Percentiles rank a stretch among this genome's conserved stretches.
Evolutionary conservation across 768 basidiomycete genomes (phyloP).

Genomic region (Tricholoma saponaceum): DNA sequence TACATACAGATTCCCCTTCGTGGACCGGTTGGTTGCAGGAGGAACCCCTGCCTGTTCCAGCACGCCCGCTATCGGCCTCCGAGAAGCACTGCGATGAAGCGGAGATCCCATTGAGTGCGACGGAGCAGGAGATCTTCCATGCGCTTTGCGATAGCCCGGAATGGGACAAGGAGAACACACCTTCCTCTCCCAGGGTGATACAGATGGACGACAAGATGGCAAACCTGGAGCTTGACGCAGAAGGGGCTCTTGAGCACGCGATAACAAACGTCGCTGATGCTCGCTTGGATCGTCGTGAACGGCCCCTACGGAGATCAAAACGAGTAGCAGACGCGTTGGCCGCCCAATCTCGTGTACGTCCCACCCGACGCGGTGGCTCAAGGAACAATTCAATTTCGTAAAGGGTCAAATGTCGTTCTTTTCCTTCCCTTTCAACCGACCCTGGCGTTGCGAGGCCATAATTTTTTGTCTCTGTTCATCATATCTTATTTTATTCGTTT

Average conservation of each 20-base stretch:
- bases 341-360: slow-evolving; percentile 40
- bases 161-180: slow-evolving; percentile 39
- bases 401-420: slow-evolving; percentile 10
- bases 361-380: slow-evolving; percentile 34
- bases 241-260: not conserved
- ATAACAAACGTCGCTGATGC: not conserved
- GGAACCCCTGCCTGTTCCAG: slow-evolving; percentile 7
- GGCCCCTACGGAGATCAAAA: slow-evolving; percentile 58
- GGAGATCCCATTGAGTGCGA: slow-evolving; percentile 61
- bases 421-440: slow-evolving; percentile 4
- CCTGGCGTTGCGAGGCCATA: not conserved
- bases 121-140: slow-evolving; percentile 69
- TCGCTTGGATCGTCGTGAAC: slow-evolving; percentile 17
- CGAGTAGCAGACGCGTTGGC: slow-evolving; percentile 60
- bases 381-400: slow-evolving; percentile 35
- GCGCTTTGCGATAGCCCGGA: slow-evolving; percentile 58
- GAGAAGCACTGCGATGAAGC: slow-evolving; percentile 10
- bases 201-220: slow-evolving; percentile 6
- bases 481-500: slow-evolving; percentile 6
- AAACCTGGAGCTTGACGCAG: not conserved
- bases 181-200: slow-evolving; percentile 10
- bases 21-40: slow-evolving; percentile 17
- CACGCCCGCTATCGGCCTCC: slow-evolving; percentile 2
- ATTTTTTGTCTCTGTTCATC: not conserved
- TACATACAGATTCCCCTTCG: slow-evolving; percentile 6